phyloP scores from a whole-genome alignment of 1,139 yeast species.

The Suhomyces terraborum region DNA sequence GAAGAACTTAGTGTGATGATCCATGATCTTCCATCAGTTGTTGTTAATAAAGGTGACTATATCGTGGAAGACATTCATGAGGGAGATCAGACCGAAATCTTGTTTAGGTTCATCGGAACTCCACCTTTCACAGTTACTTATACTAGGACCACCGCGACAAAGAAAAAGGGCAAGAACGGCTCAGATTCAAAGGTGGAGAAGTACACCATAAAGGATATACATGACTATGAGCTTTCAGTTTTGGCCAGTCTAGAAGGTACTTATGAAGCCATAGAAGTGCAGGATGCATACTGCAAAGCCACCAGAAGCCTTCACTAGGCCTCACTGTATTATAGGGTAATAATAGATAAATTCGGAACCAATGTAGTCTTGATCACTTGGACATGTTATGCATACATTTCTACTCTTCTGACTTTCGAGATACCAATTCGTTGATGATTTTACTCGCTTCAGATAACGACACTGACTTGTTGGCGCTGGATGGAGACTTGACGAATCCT shows the following conservation, averaged over 20 bases:
- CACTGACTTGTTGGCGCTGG: constrained; percentile 8
- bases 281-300: constrained; percentile 78
- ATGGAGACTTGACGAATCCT: background rate
- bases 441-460: constrained; percentile 22
- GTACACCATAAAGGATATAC: constrained; percentile 69
- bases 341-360: constrained; percentile 1
- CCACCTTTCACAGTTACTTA: constrained; percentile 72
- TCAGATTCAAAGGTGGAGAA: constrained; percentile 66
- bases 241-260: constrained; percentile 87
- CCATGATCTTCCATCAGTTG: constrained; percentile 90
- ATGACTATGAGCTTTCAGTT: constrained; percentile 67
- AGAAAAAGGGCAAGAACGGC: constrained; percentile 28
- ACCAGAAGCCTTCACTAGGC: constrained; percentile 23
- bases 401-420: constrained; percentile 12
- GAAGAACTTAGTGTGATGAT: constrained; percentile 54
- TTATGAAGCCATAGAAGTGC: constrained; percentile 85
- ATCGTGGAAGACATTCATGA: constrained; percentile 84
- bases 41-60: constrained; percentile 74
- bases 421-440: constrained; percentile 23
- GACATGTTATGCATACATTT: no score
- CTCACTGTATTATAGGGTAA: constrained; percentile 12
- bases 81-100: constrained; percentile 79
- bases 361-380: background rate
- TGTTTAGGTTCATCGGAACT: constrained; percentile 65
- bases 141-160: constrained; percentile 50